A percentile compares a stretch with the other conserved stretches of the same genome.
Evolutionary conservation across 2,329 filamentous ascomycete genomes (phyloP).

Genomic region (Bimuria novae-zelandiae): DNA sequence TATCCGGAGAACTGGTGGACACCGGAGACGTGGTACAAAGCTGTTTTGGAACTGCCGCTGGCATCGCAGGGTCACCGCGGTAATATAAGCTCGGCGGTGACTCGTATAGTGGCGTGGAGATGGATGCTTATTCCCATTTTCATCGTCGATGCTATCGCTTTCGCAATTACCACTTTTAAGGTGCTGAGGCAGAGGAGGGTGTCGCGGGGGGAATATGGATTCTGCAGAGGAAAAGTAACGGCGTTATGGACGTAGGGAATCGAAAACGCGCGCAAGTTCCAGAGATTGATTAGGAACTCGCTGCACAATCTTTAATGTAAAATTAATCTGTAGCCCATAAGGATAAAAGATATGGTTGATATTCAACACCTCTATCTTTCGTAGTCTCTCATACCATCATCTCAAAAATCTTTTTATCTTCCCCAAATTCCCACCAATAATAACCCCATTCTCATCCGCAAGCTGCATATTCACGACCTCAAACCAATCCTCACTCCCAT

Average conservation of each 20-base stretch:
- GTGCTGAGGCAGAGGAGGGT: conserved; percentile 28
- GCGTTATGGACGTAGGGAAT: not conserved
- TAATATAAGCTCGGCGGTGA: conserved; percentile 27
- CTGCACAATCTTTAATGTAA: too few species aligned
- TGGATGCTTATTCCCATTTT: conserved; percentile 41
- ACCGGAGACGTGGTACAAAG: conserved; percentile 41
- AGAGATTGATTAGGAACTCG: too few species aligned
- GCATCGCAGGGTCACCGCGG: conserved; percentile 18
- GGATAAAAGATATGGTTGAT: too few species aligned
- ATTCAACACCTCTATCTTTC: too few species aligned
- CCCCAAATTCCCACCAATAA: too few species aligned
- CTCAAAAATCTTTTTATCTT: too few species aligned
- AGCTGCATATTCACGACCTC: too few species aligned
- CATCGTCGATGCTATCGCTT: conserved; percentile 26
- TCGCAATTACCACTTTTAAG: conserved; percentile 21
- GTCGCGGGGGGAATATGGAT: not conserved
- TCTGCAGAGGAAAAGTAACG: conserved; percentile 1
- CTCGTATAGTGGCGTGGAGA: conserved; percentile 38
- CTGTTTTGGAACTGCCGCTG: conserved; percentile 35
- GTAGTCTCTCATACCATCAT: too few species aligned
- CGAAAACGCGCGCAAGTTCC: too few species aligned
- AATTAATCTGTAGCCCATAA: too few species aligned
- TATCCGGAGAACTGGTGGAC: conserved; percentile 38
- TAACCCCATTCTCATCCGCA: too few species aligned
- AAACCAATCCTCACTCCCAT: too few species aligned